Percentiles rank a stretch among this genome's conserved stretches.
Evolutionary conservation across 2,329 filamentous ascomycete genomes (phyloP).

Genomic region (Fusarium burgessii): DNA sequence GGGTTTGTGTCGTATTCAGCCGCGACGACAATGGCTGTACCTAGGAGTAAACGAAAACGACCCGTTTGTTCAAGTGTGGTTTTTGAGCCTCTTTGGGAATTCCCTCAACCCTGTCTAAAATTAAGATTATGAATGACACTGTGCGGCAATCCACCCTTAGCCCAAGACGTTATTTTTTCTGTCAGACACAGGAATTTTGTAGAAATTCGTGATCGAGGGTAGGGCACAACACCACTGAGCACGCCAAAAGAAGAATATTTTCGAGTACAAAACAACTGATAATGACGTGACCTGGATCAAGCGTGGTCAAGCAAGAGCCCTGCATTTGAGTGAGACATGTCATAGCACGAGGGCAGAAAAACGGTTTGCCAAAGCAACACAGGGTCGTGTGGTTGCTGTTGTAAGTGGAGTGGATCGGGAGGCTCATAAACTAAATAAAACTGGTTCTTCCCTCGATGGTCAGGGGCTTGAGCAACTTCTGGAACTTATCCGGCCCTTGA

Average conservation of each 20-base stretch:
- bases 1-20: slow-evolving; percentile 20
- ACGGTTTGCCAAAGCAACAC: slow-evolving; percentile 23
- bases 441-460: slow-evolving; percentile 1
- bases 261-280: neutral
- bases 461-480: slow-evolving; percentile 34
- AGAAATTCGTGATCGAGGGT: slow-evolving; percentile 17
- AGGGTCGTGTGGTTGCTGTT: slow-evolving; percentile 8
- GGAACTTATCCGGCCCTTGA: slow-evolving; percentile 30
- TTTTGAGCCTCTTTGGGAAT: slow-evolving; percentile 13
- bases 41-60: slow-evolving; percentile 1
- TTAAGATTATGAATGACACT: slow-evolving; percentile 1
- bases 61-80: slow-evolving; percentile 15
- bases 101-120: slow-evolving; percentile 16
- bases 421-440: slow-evolving; percentile 20
- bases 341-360: slow-evolving; percentile 6
- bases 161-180: neutral
- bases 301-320: slow-evolving; percentile 10
- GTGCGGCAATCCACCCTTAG: neutral
- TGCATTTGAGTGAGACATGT: slow-evolving; percentile 34
- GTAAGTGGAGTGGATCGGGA: slow-evolving; percentile 27
- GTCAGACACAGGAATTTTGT: slow-evolving; percentile 10
- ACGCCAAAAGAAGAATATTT: slow-evolving; percentile 10
- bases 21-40: slow-evolving; percentile 5
- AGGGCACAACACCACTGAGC: slow-evolving; percentile 36
- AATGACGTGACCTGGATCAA: slow-evolving; percentile 9